A percentile compares a stretch with the other conserved stretches of the same genome.
Evolutionary conservation across 2,329 filamentous ascomycete species (phyloP).

Genomic region (Grosmannia serpens): DNA sequence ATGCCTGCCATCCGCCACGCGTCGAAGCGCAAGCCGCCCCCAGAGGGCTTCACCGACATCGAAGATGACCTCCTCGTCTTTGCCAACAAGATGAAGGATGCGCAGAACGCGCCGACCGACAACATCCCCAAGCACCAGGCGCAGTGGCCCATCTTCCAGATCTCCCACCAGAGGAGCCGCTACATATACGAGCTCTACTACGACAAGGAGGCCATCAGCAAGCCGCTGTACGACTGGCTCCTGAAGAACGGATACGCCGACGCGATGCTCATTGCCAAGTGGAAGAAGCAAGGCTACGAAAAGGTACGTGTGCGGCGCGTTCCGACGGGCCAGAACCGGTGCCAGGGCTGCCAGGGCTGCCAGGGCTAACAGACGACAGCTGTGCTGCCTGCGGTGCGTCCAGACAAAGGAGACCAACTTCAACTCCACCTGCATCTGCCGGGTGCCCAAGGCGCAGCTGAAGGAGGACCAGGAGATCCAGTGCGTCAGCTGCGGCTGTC

Average conservation of each 20-base stretch:
- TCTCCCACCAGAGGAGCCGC: slow-evolving; percentile 78
- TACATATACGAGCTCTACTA: slow-evolving; percentile 99
- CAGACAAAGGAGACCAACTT: slow-evolving; percentile 99
- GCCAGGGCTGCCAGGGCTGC: background rate
- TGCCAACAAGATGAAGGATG: slow-evolving; percentile 87
- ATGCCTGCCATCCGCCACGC: slow-evolving; percentile 72
- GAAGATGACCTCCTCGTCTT: slow-evolving; percentile 80
- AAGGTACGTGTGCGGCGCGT: slow-evolving; percentile 46
- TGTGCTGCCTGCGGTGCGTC: slow-evolving; percentile 91
- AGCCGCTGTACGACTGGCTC: slow-evolving; percentile 86
- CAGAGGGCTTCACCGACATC: slow-evolving; percentile 78
- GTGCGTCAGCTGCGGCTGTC: slow-evolving; percentile 90
- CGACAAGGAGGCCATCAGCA: slow-evolving; percentile 90
- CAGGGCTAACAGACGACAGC: slow-evolving; percentile 29
- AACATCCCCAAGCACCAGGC: slow-evolving; percentile 78
- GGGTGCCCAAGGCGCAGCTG: slow-evolving; percentile 78
- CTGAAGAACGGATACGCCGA: slow-evolving; percentile 96
- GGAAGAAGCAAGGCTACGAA: slow-evolving; percentile 99
- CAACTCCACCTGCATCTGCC: slow-evolving; percentile 92
- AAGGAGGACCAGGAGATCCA: slow-evolving; percentile 86
- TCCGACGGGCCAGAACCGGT: background rate
- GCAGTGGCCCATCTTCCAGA: slow-evolving; percentile 96
- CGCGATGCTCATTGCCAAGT: slow-evolving; percentile 92
- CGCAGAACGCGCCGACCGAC: slow-evolving; percentile 77
- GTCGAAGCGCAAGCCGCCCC: slow-evolving; percentile 69